These are phyloP conservation scores for Pachyrhizus erosus DNA, from an alignment of 306 rosid genomes.

Conservation along the genomic window DNA sequence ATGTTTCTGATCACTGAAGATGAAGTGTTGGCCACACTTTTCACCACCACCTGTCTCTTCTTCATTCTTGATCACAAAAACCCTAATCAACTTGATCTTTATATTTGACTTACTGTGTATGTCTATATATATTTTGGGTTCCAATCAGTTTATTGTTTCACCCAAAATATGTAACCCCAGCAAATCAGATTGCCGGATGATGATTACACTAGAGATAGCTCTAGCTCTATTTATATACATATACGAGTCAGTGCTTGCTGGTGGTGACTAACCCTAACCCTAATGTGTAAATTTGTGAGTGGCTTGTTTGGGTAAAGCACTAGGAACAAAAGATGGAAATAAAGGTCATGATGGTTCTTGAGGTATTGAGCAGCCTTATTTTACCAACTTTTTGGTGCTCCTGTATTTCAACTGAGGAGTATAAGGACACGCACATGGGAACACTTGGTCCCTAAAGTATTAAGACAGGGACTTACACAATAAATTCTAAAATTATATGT, in stretches of 20 bases:
- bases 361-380: conserved; percentile 51
- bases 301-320: conserved; percentile 42
- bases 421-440: conserved; percentile 24
- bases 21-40: conserved; percentile 56
- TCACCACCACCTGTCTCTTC: conserved; percentile 76
- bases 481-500: conserved; percentile 15
- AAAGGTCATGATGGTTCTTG: conserved; percentile 32
- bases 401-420: conserved; percentile 36
- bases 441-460: conserved; percentile 39
- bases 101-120: not conserved
- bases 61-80: conserved; percentile 60
- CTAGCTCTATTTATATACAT: conserved; percentile 29
- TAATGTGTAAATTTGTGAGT: conserved; percentile 51
- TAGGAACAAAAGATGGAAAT: conserved; percentile 33
- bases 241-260: conserved; percentile 39
- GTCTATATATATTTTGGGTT: not conserved
- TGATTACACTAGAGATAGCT: conserved; percentile 1
- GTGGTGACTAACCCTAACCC: conserved; percentile 63
- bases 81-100: conserved; percentile 29
- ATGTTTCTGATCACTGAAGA: conserved; percentile 69
- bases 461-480: not conserved
- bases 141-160: conserved; percentile 26
- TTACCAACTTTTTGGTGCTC: conserved; percentile 48
- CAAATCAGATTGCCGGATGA: not conserved
- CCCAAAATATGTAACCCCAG: conserved; percentile 15